Conservation (phyloP, 2,329 filamentous ascomycete genomes). For the Rasamsonia emersonii region DNA sequence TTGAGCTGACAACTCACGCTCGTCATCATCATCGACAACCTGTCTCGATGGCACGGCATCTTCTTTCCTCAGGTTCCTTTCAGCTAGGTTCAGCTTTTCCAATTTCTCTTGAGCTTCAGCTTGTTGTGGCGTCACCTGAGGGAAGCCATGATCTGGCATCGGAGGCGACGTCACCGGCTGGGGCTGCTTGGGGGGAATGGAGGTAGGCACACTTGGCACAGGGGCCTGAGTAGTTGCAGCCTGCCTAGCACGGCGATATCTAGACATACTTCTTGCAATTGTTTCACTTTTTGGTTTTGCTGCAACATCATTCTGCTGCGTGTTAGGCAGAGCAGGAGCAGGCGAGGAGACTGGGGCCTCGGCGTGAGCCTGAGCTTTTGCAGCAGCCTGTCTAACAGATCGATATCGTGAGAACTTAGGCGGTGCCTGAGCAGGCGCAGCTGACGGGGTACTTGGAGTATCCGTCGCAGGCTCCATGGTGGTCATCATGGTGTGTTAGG, state of each 20-base stretch:
- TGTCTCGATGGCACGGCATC: neutral
- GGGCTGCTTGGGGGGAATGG: constrained; percentile 5
- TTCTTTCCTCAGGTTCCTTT: neutral
- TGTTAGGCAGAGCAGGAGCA: constrained; percentile 1
- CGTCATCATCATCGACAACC: constrained; percentile 7
- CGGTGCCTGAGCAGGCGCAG: constrained; percentile 8
- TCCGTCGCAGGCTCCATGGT: constrained; percentile 16
- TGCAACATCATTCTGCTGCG: no score
- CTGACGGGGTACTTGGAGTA: constrained; percentile 3
- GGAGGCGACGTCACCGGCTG: neutral
- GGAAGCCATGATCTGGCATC: neutral
- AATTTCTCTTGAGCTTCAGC: neutral
- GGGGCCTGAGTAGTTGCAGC: constrained; percentile 11
- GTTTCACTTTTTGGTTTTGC: constrained; percentile 15
- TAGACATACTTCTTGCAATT: constrained; percentile 28
- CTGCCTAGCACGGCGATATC: constrained; percentile 22
- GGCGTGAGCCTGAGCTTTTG: constrained; percentile 17
- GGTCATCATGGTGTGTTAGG: no score
- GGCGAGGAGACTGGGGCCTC: no score
- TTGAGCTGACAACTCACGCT: constrained; percentile 7
- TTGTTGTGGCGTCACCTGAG: constrained; percentile 2
- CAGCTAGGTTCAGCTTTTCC: neutral
- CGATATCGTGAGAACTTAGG: constrained; percentile 51
- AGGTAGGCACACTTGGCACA: constrained; percentile 10
- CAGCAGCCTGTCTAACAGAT: constrained; percentile 42